phyloP scores from a whole-genome alignment of 306 rosid species.

The Chamaecrista fasciculata region DNA sequence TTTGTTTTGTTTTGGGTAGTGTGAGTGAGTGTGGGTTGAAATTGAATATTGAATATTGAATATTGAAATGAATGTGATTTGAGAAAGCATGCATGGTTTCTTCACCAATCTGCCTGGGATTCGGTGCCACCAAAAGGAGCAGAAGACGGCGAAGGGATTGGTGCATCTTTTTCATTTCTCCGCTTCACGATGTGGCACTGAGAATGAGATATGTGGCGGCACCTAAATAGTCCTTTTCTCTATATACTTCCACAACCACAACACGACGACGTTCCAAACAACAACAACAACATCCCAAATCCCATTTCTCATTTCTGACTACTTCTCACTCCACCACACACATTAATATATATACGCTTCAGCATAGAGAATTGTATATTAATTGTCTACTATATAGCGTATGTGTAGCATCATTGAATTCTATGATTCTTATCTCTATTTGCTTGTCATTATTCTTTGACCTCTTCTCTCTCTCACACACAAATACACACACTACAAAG shows the following conservation, averaged over 20 bases:
- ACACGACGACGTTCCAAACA: constrained; percentile 5
- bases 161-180: constrained; percentile 28
- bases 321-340: background rate
- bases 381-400: background rate
- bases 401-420: background rate
- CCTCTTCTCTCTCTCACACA: background rate
- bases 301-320: too few relatives aligned
- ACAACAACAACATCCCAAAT: background rate
- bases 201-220: constrained; percentile 34
- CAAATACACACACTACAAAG: constrained; percentile 21
- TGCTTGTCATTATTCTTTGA: too few relatives aligned
- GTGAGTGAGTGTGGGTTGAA: too few relatives aligned
- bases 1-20: too few relatives aligned
- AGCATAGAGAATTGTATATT: background rate
- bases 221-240: constrained; percentile 24
- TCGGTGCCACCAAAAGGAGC: constrained; percentile 16
- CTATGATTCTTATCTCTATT: background rate
- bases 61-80: too few relatives aligned
- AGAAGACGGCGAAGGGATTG: constrained; percentile 32
- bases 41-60: too few relatives aligned
- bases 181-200: constrained; percentile 41
- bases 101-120: constrained; percentile 43
- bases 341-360: too few relatives aligned
- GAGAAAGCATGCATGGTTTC: constrained; percentile 25
- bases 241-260: too few relatives aligned